phyloP scores from a whole-genome alignment of 176 grass and related monocot genomes.

The Miscanthus lutarioriparius region DNA sequence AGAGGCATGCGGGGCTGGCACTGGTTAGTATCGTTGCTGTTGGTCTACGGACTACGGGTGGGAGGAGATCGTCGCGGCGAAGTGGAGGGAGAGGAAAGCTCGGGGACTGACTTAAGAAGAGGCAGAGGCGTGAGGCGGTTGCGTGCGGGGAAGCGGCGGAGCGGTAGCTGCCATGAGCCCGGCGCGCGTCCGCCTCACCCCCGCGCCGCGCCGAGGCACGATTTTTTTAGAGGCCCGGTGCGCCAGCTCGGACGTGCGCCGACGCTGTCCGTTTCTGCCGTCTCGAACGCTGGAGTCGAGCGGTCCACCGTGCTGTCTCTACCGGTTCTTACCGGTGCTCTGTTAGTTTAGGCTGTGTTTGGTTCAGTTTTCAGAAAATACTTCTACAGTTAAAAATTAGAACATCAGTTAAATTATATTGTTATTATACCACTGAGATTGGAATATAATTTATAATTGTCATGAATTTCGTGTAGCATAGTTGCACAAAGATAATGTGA shows the following conservation, averaged over 20 bases:
- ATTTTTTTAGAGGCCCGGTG: conserved; percentile 42
- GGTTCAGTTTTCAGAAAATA: too few relatives aligned
- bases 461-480: too few relatives aligned
- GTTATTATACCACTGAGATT: too few relatives aligned
- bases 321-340: too few relatives aligned
- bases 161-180: conserved; percentile 69
- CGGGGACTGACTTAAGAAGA: conserved; percentile 30
- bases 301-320: too few relatives aligned
- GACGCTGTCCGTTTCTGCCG: conserved; percentile 23
- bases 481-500: too few relatives aligned
- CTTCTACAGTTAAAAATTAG: too few relatives aligned
- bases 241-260: conserved; percentile 51
- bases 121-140: conserved; percentile 53
- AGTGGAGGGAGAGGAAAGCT: neutral
- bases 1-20: conserved; percentile 33
- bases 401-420: too few relatives aligned
- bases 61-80: conserved; percentile 9
- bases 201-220: conserved; percentile 19
- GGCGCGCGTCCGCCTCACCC: conserved; percentile 62
- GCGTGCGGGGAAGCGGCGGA: conserved; percentile 84
- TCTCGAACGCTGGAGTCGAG: too few relatives aligned
- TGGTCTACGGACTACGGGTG: neutral
- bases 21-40: neutral
- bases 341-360: too few relatives aligned
- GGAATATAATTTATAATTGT: too few relatives aligned